Conservation (phyloP, 306 rosid species). For the Fragaria iinumae region DNA sequence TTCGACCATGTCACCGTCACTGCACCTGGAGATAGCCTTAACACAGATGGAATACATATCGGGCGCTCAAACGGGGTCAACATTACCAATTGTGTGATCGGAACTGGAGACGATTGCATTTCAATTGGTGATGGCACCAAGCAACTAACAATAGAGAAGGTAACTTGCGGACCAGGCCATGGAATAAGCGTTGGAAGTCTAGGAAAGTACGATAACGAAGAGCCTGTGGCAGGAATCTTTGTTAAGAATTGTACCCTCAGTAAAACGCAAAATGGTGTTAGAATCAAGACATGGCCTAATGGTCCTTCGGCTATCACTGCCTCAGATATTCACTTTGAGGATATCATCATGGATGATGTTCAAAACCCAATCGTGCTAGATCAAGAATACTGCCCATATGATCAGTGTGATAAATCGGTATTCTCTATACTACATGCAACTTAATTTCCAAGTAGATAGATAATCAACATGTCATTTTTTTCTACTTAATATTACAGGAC, state of each 20-base stretch:
- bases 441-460: neutral
- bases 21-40: neutral
- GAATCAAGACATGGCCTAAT: constrained; percentile 52
- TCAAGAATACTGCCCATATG: constrained; percentile 57
- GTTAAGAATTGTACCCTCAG: constrained; percentile 35
- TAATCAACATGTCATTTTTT: neutral
- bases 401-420: constrained; percentile 35
- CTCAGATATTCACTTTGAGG: constrained; percentile 34
- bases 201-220: constrained; percentile 33
- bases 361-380: constrained; percentile 38
- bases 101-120: constrained; percentile 54
- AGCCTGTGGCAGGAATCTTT: constrained; percentile 17
- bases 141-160: constrained; percentile 9
- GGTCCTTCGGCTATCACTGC: neutral
- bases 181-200: constrained; percentile 50
- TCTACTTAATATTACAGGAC: too few relatives aligned
- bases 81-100: constrained; percentile 24
- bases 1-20: neutral
- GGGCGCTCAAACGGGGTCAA: constrained; percentile 42
- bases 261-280: constrained; percentile 35
- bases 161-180: constrained; percentile 53
- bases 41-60: constrained; percentile 50
- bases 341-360: constrained; percentile 43
- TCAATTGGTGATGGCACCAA: constrained; percentile 47
- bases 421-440: neutral